Conservation (phyloP, 1,284 basidiomycete species). For the Papiliotrema fonsecae region DNA sequence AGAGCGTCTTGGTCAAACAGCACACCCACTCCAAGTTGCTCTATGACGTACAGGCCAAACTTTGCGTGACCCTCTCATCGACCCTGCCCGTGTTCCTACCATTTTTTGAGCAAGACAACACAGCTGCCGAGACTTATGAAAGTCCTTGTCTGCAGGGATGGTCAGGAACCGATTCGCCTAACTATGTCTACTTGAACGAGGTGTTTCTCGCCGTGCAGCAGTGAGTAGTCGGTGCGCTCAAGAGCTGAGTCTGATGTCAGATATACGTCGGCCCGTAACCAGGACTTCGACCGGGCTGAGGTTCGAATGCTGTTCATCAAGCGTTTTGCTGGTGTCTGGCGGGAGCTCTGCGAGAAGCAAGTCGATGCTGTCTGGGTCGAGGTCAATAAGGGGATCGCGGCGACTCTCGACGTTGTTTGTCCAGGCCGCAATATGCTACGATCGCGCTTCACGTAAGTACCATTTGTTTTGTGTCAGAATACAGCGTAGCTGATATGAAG, state of each 20-base stretch:
- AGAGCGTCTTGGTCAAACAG: not conserved
- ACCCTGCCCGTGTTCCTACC: constrained; percentile 12
- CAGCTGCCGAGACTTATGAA: not conserved
- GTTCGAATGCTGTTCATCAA: not conserved
- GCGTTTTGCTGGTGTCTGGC: not conserved
- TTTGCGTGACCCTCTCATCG: not conserved
- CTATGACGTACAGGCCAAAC: constrained; percentile 2
- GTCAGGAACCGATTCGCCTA: not conserved
- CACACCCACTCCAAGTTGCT: not conserved
- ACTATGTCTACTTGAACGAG: not conserved
- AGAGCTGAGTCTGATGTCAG: not conserved
- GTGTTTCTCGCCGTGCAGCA: not conserved
- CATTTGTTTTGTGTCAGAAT: too few species aligned
- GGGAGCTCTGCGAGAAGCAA: not conserved
- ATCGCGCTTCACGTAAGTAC: too few species aligned
- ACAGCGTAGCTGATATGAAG: too few species aligned
- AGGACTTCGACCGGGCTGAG: not conserved
- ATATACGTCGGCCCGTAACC: not conserved
- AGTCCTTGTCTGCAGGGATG: not conserved
- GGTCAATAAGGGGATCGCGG: not conserved
- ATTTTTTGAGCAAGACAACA: not conserved
- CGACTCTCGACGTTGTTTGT: too few species aligned
- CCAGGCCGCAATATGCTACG: too few species aligned
- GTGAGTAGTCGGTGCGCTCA: not conserved
- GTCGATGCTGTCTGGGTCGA: not conserved